Conservation (phyloP, 192 early-diverging fungal species). For the Coemansia sp. region DNA sequence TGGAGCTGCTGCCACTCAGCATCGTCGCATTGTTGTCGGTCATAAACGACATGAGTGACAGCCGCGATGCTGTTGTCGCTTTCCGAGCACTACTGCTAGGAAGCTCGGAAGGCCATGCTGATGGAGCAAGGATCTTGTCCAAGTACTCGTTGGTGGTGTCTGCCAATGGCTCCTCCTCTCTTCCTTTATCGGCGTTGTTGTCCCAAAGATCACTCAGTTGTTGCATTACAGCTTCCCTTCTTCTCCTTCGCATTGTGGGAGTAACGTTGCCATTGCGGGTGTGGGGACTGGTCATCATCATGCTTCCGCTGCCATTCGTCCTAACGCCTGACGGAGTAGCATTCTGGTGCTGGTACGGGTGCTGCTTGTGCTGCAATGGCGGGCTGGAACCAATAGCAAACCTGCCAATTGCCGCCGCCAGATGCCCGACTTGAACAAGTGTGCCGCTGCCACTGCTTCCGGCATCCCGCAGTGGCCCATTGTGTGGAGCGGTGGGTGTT, state of each 20-base stretch:
- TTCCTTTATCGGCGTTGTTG: no score
- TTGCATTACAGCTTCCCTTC: not conserved
- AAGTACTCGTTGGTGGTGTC: not conserved
- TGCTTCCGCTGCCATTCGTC: not conserved
- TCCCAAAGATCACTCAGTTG: constrained; percentile 1
- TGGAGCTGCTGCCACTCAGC: not conserved
- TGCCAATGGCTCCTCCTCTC: not conserved
- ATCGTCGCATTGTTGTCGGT: not conserved
- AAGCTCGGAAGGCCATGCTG: not conserved
- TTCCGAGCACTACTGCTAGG: not conserved
- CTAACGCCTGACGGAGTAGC: no score
- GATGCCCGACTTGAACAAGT: not conserved
- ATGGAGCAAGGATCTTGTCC: not conserved
- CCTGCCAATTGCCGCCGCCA: constrained; percentile 6
- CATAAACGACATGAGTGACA: constrained; percentile 11
- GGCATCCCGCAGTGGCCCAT: not conserved
- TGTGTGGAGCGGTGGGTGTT: not conserved
- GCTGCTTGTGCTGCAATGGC: not conserved
- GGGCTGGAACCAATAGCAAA: constrained; percentile 5
- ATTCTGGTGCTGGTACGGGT: no score
- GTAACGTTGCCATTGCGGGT: not conserved
- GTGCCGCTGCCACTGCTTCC: not conserved
- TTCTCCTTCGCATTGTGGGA: not conserved
- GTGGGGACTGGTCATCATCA: not conserved
- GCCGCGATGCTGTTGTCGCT: not conserved